These are phyloP conservation scores for Orbilia javanica DNA, from an alignment of 2,329 filamentous ascomycete genomes.

Conservation along the genomic window DNA sequence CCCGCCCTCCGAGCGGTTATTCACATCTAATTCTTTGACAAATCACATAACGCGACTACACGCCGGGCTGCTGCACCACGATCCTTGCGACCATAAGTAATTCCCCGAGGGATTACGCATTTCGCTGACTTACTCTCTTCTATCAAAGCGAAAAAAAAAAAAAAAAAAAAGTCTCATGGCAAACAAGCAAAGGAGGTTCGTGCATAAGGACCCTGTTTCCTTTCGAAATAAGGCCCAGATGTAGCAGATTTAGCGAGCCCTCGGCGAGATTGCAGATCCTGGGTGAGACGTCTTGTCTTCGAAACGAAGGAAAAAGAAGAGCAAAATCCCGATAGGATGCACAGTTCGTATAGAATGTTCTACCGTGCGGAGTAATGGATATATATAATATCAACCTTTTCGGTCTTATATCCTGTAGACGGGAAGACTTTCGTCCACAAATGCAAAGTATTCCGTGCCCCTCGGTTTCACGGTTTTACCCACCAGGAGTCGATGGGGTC, in stretches of 20 bases:
- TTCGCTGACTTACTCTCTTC: conserved; percentile 36
- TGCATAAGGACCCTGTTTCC: conserved; percentile 46
- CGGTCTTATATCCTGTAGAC: conserved; percentile 34
- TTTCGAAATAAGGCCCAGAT: conserved; percentile 50
- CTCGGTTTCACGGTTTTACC: conserved; percentile 51
- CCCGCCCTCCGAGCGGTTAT: conserved; percentile 52
- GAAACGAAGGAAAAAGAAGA: conserved; percentile 29
- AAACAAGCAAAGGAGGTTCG: conserved; percentile 42
- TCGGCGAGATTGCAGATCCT: conserved; percentile 57
- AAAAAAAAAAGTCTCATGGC: conserved; percentile 31
- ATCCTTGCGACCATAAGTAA: conserved; percentile 56
- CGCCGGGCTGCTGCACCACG: conserved; percentile 55
- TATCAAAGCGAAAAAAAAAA: not conserved
- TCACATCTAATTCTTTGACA: conserved; percentile 53
- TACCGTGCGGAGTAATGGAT: conserved; percentile 11
- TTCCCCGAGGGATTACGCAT: conserved; percentile 58
- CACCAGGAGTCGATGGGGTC: conserved; percentile 29
- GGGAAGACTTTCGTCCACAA: conserved; percentile 40
- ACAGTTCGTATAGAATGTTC: conserved; percentile 38
- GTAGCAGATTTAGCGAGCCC: conserved; percentile 57
- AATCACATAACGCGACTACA: conserved; percentile 58
- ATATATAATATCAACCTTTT: conserved; percentile 13
- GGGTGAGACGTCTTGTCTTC: conserved; percentile 30
- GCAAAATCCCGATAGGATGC: conserved; percentile 24
- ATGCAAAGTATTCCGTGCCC: conserved; percentile 27